Percentiles rank a stretch among this genome's conserved stretches.
These are phyloP conservation scores for Conoideocrella luteorostrata DNA, from an alignment of 2,329 filamentous ascomycete genomes.

Conservation along the genomic window DNA sequence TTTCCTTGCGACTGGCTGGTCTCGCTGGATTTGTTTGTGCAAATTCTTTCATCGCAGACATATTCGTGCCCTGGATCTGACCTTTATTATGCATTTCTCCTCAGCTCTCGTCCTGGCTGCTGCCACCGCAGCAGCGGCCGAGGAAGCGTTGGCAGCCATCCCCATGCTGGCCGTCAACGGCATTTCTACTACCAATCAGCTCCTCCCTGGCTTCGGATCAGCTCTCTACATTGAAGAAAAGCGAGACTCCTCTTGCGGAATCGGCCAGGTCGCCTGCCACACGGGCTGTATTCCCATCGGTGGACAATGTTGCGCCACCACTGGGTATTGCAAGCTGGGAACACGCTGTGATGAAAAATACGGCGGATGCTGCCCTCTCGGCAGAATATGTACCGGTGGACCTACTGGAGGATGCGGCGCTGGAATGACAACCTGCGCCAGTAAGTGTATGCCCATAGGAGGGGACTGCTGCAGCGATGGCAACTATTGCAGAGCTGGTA, in stretches of 20 bases:
- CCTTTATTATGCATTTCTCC: background rate
- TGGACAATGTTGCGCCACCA: background rate
- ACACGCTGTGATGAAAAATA: background rate
- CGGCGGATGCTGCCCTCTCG: background rate
- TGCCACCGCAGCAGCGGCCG: background rate
- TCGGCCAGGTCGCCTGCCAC: slow-evolving; percentile 1
- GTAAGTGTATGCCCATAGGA: slow-evolving; percentile 1
- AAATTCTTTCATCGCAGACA: too few species aligned
- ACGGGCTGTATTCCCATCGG: slow-evolving; percentile 2
- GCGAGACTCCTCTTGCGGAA: background rate
- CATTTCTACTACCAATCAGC: background rate
- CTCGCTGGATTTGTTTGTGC: too few species aligned
- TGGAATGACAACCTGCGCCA: background rate
- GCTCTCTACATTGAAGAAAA: background rate
- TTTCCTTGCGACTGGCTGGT: too few species aligned
- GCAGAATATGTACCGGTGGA: background rate
- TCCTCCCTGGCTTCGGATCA: background rate
- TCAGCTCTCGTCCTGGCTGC: background rate
- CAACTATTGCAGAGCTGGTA: slow-evolving; percentile 1
- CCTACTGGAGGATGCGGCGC: background rate
- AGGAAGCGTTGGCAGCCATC: background rate
- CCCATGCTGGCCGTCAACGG: background rate
- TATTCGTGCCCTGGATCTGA: too few species aligned
- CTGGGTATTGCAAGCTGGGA: background rate
- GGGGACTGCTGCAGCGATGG: slow-evolving; percentile 5